phyloP scores from a whole-genome alignment of 75 land plant species.

The Picea glauca region DNA sequence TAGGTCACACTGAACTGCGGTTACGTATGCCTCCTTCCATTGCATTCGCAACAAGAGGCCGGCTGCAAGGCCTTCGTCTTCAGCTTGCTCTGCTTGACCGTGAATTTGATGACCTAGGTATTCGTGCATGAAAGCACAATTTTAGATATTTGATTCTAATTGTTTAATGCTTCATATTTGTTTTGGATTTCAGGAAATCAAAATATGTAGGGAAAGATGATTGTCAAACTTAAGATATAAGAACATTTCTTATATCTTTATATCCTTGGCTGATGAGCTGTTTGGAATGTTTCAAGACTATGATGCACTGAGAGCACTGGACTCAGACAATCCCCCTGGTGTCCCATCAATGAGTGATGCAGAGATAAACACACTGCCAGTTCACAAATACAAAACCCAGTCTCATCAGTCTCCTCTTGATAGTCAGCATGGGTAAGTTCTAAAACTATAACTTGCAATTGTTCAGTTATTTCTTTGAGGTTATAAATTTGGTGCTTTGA shows the following conservation, averaged over 20 bases:
- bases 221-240: neutral
- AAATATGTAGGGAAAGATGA: neutral
- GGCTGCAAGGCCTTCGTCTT: constrained; percentile 83
- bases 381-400: constrained; percentile 63
- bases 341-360: constrained; percentile 78
- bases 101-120: constrained; percentile 97
- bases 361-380: constrained; percentile 90
- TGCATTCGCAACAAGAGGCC: constrained; percentile 81
- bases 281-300: constrained; percentile 49
- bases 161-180: neutral
- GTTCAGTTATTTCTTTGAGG: neutral
- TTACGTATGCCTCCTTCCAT: constrained; percentile 85
- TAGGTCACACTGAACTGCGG: constrained; percentile 86
- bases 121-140: neutral
- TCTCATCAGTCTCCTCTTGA: constrained; percentile 9
- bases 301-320: constrained; percentile 88
- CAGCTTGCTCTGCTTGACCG: constrained; percentile 97
- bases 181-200: neutral
- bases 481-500: neutral
- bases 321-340: constrained; percentile 70
- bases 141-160: neutral
- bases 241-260: neutral
- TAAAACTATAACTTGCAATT: neutral
- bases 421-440: constrained; percentile 26
- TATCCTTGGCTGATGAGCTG: neutral